Percentiles rank a stretch among this genome's conserved stretches.
These are phyloP conservation scores for Onygenales sp. DNA, from an alignment of 2,329 filamentous ascomycete species.

Conservation along the genomic window DNA sequence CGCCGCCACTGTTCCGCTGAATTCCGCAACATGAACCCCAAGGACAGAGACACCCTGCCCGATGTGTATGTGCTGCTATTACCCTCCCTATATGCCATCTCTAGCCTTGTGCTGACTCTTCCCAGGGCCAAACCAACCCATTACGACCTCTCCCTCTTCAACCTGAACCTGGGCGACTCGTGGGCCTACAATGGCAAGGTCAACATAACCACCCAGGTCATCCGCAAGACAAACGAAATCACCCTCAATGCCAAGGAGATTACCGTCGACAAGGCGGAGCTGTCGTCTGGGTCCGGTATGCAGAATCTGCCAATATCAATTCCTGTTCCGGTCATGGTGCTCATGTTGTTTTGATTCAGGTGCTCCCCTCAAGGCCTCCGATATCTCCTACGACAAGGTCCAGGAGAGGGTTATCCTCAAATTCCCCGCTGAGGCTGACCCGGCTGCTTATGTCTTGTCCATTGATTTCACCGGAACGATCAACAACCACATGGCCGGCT, in stretches of 20 bases:
- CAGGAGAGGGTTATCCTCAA: constrained; percentile 72
- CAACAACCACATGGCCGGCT: constrained; percentile 87
- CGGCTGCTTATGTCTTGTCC: constrained; percentile 57
- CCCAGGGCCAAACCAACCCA: constrained; percentile 68
- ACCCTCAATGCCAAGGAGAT: constrained; percentile 80
- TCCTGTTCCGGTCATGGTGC: neutral
- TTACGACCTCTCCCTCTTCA: constrained; percentile 72
- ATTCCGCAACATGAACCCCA: constrained; percentile 32
- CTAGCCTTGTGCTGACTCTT: neutral
- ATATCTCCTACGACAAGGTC: constrained; percentile 71
- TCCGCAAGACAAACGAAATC: constrained; percentile 63
- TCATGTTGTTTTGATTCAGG: neutral
- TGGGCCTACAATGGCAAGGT: constrained; percentile 85
- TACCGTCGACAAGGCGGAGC: constrained; percentile 54
- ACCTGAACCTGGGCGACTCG: constrained; percentile 59
- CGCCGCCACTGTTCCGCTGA: constrained; percentile 32
- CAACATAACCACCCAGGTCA: constrained; percentile 66
- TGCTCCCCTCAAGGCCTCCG: constrained; percentile 42
- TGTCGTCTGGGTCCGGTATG: constrained; percentile 27
- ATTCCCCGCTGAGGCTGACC: constrained; percentile 63
- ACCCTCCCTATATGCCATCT: neutral
- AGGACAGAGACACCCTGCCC: constrained; percentile 38
- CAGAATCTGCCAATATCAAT: neutral
- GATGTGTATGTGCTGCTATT: constrained; percentile 27
- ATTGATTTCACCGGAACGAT: constrained; percentile 72